Conservation (phyloP, 176 grass and related monocot species). For the Oryza officinalis region DNA sequence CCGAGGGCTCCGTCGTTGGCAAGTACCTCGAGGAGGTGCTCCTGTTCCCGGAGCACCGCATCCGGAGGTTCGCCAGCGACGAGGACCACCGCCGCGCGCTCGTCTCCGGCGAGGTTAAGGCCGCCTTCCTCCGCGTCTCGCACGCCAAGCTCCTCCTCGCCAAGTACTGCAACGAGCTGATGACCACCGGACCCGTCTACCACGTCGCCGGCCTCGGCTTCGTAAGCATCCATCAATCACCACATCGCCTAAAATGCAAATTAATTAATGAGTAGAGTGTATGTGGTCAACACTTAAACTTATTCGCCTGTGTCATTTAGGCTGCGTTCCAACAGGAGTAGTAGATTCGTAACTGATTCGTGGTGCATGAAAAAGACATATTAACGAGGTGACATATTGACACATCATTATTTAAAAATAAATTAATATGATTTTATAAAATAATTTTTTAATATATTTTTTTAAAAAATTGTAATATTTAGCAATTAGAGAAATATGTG, state of each 20-base stretch:
- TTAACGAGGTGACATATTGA: no score
- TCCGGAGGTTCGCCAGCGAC: background rate
- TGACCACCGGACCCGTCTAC: background rate
- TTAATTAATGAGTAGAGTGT: no score
- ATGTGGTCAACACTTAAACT: no score
- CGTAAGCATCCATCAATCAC: background rate
- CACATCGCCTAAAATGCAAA: background rate
- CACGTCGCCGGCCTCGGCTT: conserved; percentile 9
- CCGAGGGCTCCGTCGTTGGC: background rate
- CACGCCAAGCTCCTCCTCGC: conserved; percentile 24
- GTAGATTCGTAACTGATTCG: no score
- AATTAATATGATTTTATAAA: no score
- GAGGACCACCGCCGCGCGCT: background rate
- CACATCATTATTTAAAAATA: no score
- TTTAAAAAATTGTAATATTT: no score
- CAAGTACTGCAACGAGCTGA: conserved; percentile 22
- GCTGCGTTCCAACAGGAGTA: no score
- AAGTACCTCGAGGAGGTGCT: background rate
- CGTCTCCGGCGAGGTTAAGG: background rate
- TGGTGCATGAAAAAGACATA: no score
- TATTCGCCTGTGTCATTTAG: no score
- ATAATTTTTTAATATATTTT: no score
- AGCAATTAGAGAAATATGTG: no score
- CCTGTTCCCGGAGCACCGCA: background rate
- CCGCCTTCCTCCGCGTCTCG: conserved; percentile 7